A percentile compares a stretch with the other conserved stretches of the same genome.
Conservation (phyloP, 1,284 basidiomycete species). For the Exsudoporus floridanus region DNA sequence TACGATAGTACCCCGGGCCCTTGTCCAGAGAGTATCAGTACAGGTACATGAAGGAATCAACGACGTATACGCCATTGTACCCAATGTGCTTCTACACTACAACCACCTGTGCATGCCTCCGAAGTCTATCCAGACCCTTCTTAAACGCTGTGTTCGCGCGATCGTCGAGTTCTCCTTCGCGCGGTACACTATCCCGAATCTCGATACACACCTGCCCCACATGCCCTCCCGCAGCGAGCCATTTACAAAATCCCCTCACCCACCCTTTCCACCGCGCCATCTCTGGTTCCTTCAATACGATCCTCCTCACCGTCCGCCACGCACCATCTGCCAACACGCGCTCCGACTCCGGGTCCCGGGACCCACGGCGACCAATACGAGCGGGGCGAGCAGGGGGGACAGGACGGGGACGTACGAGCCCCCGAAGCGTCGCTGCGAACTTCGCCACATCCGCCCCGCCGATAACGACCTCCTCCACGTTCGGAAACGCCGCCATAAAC, state of each 20-base stretch:
- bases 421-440: slow-evolving; percentile 16
- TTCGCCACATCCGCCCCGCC: slow-evolving; percentile 15
- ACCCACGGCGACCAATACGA: neutral
- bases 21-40: no score
- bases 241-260: slow-evolving; percentile 17
- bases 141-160: slow-evolving; percentile 1
- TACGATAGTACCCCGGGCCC: no score
- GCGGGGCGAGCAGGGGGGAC: no score
- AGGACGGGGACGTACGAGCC: slow-evolving; percentile 5
- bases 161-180: neutral
- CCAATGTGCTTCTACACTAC: neutral
- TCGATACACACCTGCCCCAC: slow-evolving; percentile 9
- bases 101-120: slow-evolving; percentile 16
- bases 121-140: slow-evolving; percentile 12
- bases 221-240: slow-evolving; percentile 21
- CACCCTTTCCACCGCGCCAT: slow-evolving; percentile 21
- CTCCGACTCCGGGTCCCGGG: neutral
- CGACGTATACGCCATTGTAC: neutral
- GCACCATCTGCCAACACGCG: slow-evolving; percentile 9
- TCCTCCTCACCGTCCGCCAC: slow-evolving; percentile 13
- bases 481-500: slow-evolving; percentile 21
- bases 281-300: slow-evolving; percentile 19
- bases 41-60: neutral
- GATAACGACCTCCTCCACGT: slow-evolving; percentile 16
- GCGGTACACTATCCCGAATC: neutral